These are phyloP conservation scores for apple (Malus domestica) DNA, from an alignment of 306 rosid species.

Conservation along the genomic window DNA sequence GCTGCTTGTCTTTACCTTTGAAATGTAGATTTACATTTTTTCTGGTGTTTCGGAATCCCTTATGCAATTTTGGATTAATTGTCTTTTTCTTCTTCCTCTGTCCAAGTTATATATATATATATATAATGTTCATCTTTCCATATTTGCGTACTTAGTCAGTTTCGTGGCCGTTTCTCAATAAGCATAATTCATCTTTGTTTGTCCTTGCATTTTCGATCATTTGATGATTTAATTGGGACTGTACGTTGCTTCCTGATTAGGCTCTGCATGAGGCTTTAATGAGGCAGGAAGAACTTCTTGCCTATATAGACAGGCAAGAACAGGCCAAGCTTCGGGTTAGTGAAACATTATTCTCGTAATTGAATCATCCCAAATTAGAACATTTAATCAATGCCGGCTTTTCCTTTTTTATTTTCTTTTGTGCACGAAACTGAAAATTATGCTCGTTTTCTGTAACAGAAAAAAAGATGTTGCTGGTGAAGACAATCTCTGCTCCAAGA, in stretches of 20 bases:
- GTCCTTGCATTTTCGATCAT: neutral
- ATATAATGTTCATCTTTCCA: too few species aligned
- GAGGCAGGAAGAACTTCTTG: conserved; percentile 85
- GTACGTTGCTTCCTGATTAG: conserved; percentile 30
- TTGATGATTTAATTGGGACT: neutral
- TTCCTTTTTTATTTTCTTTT: neutral
- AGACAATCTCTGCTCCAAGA: conserved; percentile 28
- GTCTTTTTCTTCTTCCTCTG: too few species aligned
- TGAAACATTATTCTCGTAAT: neutral
- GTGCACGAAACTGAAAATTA: conserved; percentile 5
- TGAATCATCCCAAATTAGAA: neutral
- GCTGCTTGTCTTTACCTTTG: neutral
- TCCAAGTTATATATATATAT: neutral
- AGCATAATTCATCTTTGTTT: neutral
- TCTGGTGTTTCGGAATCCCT: neutral
- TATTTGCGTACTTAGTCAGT: neutral
- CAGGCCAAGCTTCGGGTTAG: conserved; percentile 46
- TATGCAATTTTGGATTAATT: neutral
- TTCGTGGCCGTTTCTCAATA: neutral
- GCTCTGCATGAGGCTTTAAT: conserved; percentile 77
- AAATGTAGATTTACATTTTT: neutral
- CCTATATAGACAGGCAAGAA: conserved; percentile 63
- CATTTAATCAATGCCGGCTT: neutral
- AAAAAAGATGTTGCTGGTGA: conserved; percentile 52
- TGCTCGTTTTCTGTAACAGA: conserved; percentile 38